Base-by-base conservation (phyloP, 441 rosid species). In the Populus hybrid region DNA sequence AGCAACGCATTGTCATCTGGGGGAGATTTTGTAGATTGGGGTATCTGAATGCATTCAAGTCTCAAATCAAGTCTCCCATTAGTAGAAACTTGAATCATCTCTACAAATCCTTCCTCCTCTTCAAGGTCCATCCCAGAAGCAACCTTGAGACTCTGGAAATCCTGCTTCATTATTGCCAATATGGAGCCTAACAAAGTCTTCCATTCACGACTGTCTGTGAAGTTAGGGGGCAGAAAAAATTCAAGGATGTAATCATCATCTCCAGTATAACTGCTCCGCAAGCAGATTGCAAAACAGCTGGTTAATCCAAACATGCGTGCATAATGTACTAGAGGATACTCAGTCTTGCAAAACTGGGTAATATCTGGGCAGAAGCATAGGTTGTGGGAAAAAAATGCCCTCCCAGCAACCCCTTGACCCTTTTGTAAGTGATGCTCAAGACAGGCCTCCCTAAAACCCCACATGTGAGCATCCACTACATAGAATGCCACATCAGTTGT, bases 371-470 rank as follows among this genome's bases (percentile, higher is more conserved):
- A 92, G 87, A 93, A 95, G 84, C 93, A 93, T 31, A 92, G 78
- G 74, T 84, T 87, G 71, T 83, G 94, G 72, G 98, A 91, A 73
- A 86, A 85, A 85, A 93, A 92, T 3, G 99, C 94, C 75, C 88
- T 88, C 69, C 99, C 99, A 65, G 93, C 91, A 69, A 93, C 98
- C 23, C 99, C 98, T 82, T 95, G 96, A 81, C 95, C 99, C 76
- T 86, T 92, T 78, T 93, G 97, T 50, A 95, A 83, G 86, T 95
- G 98, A 83, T 95, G 99, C 84, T 95, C 98, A 42, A 88, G 90
- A 73, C 98, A 93, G 50, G 98, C 99, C 56, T 91, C 97, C 74
- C 92, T 84, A 68, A 95, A 93, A 74, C 99, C 97, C 98, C 98
- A 93, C 83, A 92, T 86, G 77, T 89, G 97, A 80, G 94, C 91